Conservation (phyloP, 192 early-diverging fungal species). For the Phycomyces nitens region DNA sequence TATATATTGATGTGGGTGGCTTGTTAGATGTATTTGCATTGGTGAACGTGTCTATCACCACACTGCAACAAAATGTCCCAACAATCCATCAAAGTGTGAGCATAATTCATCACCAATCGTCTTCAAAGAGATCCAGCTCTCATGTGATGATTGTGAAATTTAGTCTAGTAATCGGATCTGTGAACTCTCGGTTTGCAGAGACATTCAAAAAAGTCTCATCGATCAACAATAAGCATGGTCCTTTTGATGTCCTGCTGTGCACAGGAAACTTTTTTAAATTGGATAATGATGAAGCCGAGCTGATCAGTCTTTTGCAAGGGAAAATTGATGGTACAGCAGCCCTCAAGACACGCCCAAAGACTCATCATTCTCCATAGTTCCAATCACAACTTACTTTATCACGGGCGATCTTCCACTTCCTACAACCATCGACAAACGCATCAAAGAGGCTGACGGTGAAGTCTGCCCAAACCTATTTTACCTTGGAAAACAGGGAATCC, state of each 20-base stretch:
- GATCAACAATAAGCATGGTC: slow-evolving; percentile 78
- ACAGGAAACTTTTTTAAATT: slow-evolving; percentile 78
- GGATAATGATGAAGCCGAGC: slow-evolving; percentile 41
- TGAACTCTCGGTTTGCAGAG: slow-evolving; percentile 64
- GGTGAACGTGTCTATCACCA: neutral
- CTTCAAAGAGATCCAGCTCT: no score
- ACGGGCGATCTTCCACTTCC: slow-evolving; percentile 64
- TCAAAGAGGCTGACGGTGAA: slow-evolving; percentile 60
- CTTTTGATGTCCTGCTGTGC: slow-evolving; percentile 80
- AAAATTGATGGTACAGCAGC: slow-evolving; percentile 41
- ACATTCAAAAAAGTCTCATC: slow-evolving; percentile 72
- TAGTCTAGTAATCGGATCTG: slow-evolving; percentile 72
- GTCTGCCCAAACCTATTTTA: slow-evolving; percentile 72
- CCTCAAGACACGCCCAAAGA: neutral
- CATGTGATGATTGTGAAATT: neutral
- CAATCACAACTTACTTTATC: slow-evolving; percentile 31
- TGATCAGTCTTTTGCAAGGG: slow-evolving; percentile 52
- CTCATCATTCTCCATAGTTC: neutral
- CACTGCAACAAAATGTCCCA: neutral
- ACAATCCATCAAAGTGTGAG: neutral
- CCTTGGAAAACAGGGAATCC: slow-evolving; percentile 58
- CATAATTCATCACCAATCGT: neutral
- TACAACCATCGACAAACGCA: slow-evolving; percentile 44
- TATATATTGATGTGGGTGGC: neutral
- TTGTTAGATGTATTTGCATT: neutral